Base-by-base conservation (phyloP, 257 asterid species). In the Penstemon davidsonii region DNA sequence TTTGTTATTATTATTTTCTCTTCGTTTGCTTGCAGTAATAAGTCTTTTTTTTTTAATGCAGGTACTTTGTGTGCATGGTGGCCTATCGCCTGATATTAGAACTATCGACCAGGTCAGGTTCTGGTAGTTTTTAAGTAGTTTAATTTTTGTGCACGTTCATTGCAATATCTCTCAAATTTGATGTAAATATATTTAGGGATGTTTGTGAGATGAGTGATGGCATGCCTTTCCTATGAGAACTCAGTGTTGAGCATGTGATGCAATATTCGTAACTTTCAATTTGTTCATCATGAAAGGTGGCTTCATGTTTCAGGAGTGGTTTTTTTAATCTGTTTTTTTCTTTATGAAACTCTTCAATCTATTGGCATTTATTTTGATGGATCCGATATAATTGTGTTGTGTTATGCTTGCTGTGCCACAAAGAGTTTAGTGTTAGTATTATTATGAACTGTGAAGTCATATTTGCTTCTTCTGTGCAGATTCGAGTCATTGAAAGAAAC, bases 1-100 rank as follows among this genome's bases (percentile, higher is more conserved):
- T 6, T 39, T 51, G 8, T 72, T 69, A 54, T 15, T 55, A 5
- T 51, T 7, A 41, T 38, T 69, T 11, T 47, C 42, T 60, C 64
- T 67, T 46, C 44, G 56, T 62, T 40, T 53, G 60, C 50, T 52
- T 43, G 54, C 55, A 62, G 66, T 69, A 64, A 56, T 73, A 44
- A 45, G 49, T 11, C 54, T 45, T 25, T 50, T 53, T 53, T 59
- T 33, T 62, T 71, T 67, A 60, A 54, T 78, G 52, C 88, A 94
- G 99, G 99, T 94, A 53, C 85, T 94, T 55, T 94, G 99, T 69
- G 99, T 94, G 68, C 99, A 94, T 57, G 99, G 99, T 78, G 99
- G 99, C 55, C 87, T 94, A 74, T 94, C 99, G 53, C 99, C 99
- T 68, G 99, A 94, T 71, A 70, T 94, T 75, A 88, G 99, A 87